These are phyloP conservation scores for Chaetothyriales sp. DNA, from an alignment of 2,329 filamentous ascomycete species.

Conservation along the genomic window DNA sequence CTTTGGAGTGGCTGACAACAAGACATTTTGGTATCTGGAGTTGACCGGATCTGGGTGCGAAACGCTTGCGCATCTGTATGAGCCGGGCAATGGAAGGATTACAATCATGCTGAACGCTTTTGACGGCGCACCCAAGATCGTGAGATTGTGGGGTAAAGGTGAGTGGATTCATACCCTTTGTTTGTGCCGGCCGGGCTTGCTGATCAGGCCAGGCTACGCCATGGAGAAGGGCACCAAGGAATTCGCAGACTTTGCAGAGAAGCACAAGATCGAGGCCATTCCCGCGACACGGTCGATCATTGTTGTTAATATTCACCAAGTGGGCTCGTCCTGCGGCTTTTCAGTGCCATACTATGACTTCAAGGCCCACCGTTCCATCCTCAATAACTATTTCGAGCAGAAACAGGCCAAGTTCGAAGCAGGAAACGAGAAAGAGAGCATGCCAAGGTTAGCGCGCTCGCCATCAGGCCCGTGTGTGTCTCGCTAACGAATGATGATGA, in stretches of 20 bases:
- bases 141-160: conserved; percentile 30
- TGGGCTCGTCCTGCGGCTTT: conserved; percentile 55
- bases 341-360: conserved; percentile 33
- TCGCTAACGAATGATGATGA: conserved; percentile 28
- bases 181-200: conserved; percentile 12
- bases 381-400: conserved; percentile 17
- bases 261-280: conserved; percentile 33
- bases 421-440: conserved; percentile 33
- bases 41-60: conserved; percentile 59
- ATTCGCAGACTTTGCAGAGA: conserved; percentile 32
- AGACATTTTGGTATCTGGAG: conserved; percentile 18
- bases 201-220: conserved; percentile 47
- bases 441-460: conserved; percentile 13
- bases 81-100: conserved; percentile 52
- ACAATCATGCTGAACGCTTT: conserved; percentile 64
- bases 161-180: neutral
- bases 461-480: neutral
- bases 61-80: conserved; percentile 61
- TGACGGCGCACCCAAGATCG: conserved; percentile 44
- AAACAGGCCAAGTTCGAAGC: conserved; percentile 6
- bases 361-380: conserved; percentile 11
- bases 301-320: conserved; percentile 47
- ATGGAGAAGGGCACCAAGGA: conserved; percentile 45
- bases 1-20: conserved; percentile 14
- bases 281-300: conserved; percentile 47